A percentile compares a stretch with the other conserved stretches of the same genome.
Evolutionary conservation across 2,329 filamentous ascomycete genomes (phyloP).

Genomic region (Pseudocercospora pini-densiflorae): DNA sequence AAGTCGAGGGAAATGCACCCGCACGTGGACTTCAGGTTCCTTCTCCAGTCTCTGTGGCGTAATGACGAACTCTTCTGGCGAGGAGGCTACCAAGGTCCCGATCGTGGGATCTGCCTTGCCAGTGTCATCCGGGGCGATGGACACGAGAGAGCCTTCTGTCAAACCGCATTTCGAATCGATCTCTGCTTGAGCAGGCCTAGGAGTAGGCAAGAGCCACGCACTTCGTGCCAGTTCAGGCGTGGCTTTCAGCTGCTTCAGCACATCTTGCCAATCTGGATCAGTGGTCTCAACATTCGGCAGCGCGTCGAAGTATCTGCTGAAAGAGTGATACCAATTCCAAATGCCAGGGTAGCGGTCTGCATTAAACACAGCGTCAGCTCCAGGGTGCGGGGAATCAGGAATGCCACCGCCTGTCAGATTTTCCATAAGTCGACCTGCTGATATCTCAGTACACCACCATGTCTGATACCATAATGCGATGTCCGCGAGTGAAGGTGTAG

Average conservation of each 20-base stretch:
- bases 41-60: neutral
- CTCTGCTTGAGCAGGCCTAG: constrained; percentile 29
- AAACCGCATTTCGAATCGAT: constrained; percentile 41
- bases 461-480: constrained; percentile 46
- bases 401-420: constrained; percentile 43
- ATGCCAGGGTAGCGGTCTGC: constrained; percentile 42
- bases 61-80: neutral
- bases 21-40: neutral
- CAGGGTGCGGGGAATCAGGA: constrained; percentile 32
- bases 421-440: constrained; percentile 40
- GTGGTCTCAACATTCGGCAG: constrained; percentile 36
- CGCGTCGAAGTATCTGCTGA: constrained; percentile 38
- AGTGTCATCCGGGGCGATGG: constrained; percentile 7
- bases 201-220: constrained; percentile 38
- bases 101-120: constrained; percentile 3
- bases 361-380: constrained; percentile 41
- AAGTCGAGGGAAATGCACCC: neutral
- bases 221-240: constrained; percentile 28
- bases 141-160: constrained; percentile 29
- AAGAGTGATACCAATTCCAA: constrained; percentile 42
- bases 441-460: constrained; percentile 45
- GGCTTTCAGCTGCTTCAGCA: constrained; percentile 34
- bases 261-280: constrained; percentile 24
- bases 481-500: constrained; percentile 42
- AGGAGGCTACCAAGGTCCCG: neutral